Conservation (phyloP, 225 moss, liverwort and hornwort genomes). For the Neckera pumila region DNA sequence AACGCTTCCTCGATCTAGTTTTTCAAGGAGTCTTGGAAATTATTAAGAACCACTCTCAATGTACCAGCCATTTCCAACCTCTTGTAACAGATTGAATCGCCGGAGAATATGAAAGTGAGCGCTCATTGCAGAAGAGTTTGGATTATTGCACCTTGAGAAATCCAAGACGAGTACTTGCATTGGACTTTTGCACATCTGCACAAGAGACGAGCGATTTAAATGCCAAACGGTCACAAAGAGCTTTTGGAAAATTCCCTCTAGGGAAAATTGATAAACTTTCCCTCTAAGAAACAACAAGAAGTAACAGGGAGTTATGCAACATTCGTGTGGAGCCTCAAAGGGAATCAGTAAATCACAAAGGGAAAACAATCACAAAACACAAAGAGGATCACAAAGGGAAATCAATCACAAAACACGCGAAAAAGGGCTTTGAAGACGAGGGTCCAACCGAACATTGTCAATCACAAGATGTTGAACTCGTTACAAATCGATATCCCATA, state of each 20-base stretch:
- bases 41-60: neutral
- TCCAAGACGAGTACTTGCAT: too few relatives aligned
- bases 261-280: too few relatives aligned
- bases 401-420: too few relatives aligned
- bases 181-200: neutral
- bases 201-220: neutral
- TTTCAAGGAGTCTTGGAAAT: neutral
- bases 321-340: neutral
- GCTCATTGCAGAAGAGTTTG: neutral
- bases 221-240: too few relatives aligned
- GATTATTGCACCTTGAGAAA: neutral
- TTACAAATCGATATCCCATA: neutral
- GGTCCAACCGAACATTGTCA: too few relatives aligned
- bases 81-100: neutral
- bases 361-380: too few relatives aligned
- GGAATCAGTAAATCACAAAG: too few relatives aligned
- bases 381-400: too few relatives aligned
- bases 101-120: neutral
- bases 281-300: neutral
- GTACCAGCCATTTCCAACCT: too few relatives aligned
- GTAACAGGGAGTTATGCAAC: too few relatives aligned
- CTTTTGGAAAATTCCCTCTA: neutral
- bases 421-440: too few relatives aligned
- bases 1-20: neutral
- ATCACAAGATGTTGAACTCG: neutral